Conservation (phyloP, 768 basidiomycete species). For the Gymnopilus dilepis region DNA sequence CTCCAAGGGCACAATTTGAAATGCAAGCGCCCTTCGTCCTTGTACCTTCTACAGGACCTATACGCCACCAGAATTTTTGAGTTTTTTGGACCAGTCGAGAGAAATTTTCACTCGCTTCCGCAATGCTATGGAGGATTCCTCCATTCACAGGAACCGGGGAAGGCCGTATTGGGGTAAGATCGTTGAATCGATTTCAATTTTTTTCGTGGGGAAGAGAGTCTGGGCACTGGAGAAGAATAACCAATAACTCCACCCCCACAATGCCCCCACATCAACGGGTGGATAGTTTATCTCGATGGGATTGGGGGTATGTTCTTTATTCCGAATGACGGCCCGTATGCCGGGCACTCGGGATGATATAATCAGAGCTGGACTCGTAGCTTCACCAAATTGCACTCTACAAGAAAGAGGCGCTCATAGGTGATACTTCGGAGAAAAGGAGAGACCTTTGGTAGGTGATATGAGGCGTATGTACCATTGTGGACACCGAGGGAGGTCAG, state of each 20-base stretch:
- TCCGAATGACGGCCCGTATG: not conserved
- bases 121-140: not conserved
- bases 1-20: not conserved
- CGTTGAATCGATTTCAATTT: not conserved
- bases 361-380: not conserved
- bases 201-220: slow-evolving; percentile 3
- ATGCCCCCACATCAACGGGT: slow-evolving; percentile 6
- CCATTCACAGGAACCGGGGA: not conserved
- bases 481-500: slow-evolving; percentile 2
- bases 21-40: not conserved
- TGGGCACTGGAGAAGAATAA: slow-evolving; percentile 6
- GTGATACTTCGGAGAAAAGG: not conserved
- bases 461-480: not conserved
- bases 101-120: not conserved
- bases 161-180: not conserved
- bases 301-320: slow-evolving; percentile 2
- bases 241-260: slow-evolving; percentile 6
- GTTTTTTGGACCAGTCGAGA: too few relatives aligned
- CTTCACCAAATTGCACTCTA: not conserved
- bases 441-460: not conserved
- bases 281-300: not conserved
- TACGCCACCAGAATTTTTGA: not conserved
- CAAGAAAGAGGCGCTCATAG: not conserved
- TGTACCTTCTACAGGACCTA: not conserved
- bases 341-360: not conserved